Evolutionary conservation across 805 yeast genomes (phyloP), one percentile per base, ranked within the genome.

Genomic region (Yarrowia porcina): DNA sequence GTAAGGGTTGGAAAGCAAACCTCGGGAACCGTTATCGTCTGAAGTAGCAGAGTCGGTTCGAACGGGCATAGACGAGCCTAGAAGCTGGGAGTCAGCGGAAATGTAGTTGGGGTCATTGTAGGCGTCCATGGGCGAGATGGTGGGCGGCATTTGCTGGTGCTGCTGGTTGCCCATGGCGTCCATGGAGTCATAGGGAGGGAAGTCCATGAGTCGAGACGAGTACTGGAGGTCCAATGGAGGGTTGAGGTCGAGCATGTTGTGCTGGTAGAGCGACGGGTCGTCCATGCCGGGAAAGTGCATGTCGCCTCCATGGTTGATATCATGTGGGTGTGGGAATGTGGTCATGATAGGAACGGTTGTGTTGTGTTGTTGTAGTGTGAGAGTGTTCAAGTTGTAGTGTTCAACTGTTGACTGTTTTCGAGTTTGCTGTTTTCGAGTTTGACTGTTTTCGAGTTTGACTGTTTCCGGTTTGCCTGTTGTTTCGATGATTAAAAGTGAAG

Each of bases 181-280:
- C 23, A 30, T 13, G 2, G 32, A 8, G 15, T n/a, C 20, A 32
- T 33, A 50, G 30, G 12, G 11, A 6, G 32, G 1, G 28, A 17
- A 47, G 56, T 21, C 56, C 59, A 52, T 23, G 23, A 52, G 38
- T 3, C 59, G 23, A 13, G 33, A 12, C 25, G 59, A 52, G 59
- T 52, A 52, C 44, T 52, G 59, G 9, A 52, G 15, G 59, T 52
- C 59, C 18, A 52, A 18, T 1, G 33, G 44, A 21, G 30, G 23
- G 59, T 35, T 36, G 33, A 52, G 42, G 60, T 52, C 59, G 9
- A 52, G 44, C 44, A 52, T n/a, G 41, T 52, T 36, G 28, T 21
- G 41, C 23, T 50, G 57, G 57, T 18, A 50, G 32, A 52, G 33
- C 11, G 30, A 33, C 18, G 39, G 56, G 44, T 52, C 59, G 35